Base-by-base conservation (phyloP, 139 green algal genomes). In the Asterochloris sp. region DNA sequence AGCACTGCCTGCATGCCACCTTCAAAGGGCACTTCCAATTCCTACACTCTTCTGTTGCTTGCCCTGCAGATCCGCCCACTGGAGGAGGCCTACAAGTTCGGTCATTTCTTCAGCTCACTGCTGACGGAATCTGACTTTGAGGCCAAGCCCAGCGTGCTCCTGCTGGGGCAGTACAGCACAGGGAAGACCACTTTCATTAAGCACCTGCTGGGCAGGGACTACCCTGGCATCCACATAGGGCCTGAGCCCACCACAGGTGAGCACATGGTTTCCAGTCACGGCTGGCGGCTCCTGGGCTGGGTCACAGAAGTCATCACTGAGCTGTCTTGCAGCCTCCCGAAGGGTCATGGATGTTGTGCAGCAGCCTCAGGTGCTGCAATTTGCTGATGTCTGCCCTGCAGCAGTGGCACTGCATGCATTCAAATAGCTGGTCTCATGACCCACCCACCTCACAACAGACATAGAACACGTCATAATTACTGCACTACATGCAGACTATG, bases 101-200 rank as follows among this genome's bases (percentile, higher is more conserved):
- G 90, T 12, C 86, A 93, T 83, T 99, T 99, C 81, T 97, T 97
- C 89, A 92, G 83, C 15, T 94, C 95, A 12, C 78, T 95, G 68
- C 80, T 97, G 47, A 95, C 85, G 47, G 92, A 96, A 82, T 88
- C 86, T 63, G 97, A 99, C 86, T 99, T 99, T 87, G 92, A 98
- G 64, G 95, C 96, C 79, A 99, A 99, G 90, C 97, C 97, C 17
- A 92, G 86, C 19, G 93, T 99, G 75, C 91, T 99, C 89, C 91
- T 99, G 78, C 93, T 99, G 78, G 97, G 97, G 0, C 97, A 99
- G 89, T 99, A 99, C 92, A 94, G 84, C 62, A 98, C 96, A 15
- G 90, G 95, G n/a, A 99, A 99, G 88, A 98, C 95, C 27, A 98
- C 96, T 0, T 99, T 99, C 89, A 98, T 99, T 88, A 96, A 98